Evolutionary conservation across 176 grass and related monocot species (phyloP), one percentile per base, ranked within the genome.

Genomic region (Triticum monococcum): DNA sequence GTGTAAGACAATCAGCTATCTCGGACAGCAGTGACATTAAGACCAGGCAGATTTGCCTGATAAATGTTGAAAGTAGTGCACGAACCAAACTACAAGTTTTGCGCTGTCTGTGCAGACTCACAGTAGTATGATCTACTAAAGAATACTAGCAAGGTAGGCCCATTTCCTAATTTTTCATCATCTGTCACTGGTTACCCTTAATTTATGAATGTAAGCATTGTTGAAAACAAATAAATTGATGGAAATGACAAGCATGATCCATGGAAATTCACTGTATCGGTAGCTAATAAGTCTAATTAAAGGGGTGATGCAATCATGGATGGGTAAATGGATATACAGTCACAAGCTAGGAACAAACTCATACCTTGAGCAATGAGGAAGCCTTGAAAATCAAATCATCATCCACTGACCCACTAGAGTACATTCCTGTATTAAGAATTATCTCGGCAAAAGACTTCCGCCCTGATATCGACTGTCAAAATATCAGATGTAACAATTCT

Each of bases 361-460:
- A 80, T 93, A 94, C 95, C 64, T 95, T 95, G 48, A 94, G 82
- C 81, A 98, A 90, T 33, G 93, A 89, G 41, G 82, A 90, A 85
- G 83, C 86, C 77, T 88, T 91, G 81, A 88, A 92, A 48, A 88
- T 54, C 59, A 78, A 38, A 88, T 83, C 52, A 36, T 89, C 24
- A 5, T 79, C 75, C 16, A 84, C 46, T 36, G 84, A 89, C 32
- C 69, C 68, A 92, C 66, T 38, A 10, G 89, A 86, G 52, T 45
- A 68, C 64, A 90, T 83, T 52, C 81, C 83, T 62, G 28, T 36
- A 11, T 88, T 91, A 83, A 95, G 84, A 86, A 98, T 81, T 91
- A 98, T 98, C 77, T 98, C 93, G 75, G 93, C 88, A 60, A 98
- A 92, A 72, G 96, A 98, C 89, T 91, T 95, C 45, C 86, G 78